phyloP scores from a whole-genome alignment of 2,329 filamentous ascomycete species.

The Neopestalotiopsis sp. region DNA sequence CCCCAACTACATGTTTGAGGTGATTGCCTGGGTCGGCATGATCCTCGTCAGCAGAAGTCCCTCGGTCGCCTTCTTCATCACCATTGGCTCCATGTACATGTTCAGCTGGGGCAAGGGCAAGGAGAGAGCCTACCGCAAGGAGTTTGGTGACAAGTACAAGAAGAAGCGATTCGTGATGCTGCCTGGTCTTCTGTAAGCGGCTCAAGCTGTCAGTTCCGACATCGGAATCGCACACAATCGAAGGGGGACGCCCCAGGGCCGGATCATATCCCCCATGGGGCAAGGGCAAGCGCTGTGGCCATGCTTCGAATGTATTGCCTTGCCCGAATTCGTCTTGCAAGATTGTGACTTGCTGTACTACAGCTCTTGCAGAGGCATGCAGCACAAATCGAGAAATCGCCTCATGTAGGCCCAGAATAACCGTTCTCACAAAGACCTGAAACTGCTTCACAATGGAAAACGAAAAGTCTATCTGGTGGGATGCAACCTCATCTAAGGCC shows the following conservation, averaged over 20 bases:
- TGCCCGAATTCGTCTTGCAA: too few species aligned
- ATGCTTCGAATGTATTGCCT: too few species aligned
- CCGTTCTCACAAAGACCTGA: too few species aligned
- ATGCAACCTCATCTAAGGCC: too few species aligned
- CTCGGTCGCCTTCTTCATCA: conserved; percentile 77
- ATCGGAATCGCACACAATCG: background rate
- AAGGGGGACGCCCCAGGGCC: background rate
- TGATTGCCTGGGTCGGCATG: conserved; percentile 84
- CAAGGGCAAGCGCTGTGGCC: too few species aligned
- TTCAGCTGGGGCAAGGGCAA: conserved; percentile 87
- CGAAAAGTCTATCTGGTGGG: too few species aligned
- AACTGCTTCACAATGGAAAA: too few species aligned
- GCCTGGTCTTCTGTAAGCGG: conserved; percentile 73
- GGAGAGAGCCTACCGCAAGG: conserved; percentile 86
- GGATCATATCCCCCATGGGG: background rate
- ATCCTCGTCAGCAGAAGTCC: conserved; percentile 81
- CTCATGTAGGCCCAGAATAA: too few species aligned
- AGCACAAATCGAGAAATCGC: too few species aligned
- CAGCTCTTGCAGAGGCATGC: too few species aligned
- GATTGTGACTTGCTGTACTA: too few species aligned
- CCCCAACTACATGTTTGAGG: conserved; percentile 97
- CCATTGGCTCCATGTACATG: conserved; percentile 80
- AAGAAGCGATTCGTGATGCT: conserved; percentile 88
- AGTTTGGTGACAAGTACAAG: conserved; percentile 94
- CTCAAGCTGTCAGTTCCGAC: background rate